Evolutionary conservation across 257 asterid genomes (phyloP).

Genomic region (Eucommia ulmoides): DNA sequence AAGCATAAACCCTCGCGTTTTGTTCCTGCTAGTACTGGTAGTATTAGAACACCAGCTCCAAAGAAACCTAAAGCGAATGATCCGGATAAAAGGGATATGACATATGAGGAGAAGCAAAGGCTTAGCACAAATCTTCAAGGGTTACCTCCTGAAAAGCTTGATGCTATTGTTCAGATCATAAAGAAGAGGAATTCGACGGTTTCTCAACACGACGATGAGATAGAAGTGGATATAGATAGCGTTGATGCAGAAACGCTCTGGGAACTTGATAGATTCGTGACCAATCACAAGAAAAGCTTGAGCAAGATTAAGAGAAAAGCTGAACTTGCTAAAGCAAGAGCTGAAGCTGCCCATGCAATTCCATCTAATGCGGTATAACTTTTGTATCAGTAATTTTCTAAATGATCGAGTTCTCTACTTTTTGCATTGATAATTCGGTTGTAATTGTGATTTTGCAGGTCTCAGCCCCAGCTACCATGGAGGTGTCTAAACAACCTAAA

Average conservation of each 20-base stretch:
- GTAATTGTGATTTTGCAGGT: conserved; percentile 27
- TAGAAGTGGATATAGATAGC: too few relatives aligned
- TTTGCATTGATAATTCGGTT: conserved; percentile 4
- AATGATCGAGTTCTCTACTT: neutral
- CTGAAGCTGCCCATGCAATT: conserved; percentile 29
- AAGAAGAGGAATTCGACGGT: conserved; percentile 68
- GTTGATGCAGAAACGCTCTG: conserved; percentile 94
- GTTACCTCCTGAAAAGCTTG: conserved; percentile 83
- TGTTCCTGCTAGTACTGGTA: conserved; percentile 33
- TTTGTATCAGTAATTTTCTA: conserved; percentile 2
- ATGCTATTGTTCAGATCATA: conserved; percentile 82
- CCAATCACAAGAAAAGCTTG: conserved; percentile 81
- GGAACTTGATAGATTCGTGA: conserved; percentile 97
- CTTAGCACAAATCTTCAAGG: conserved; percentile 82
- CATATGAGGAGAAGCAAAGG: conserved; percentile 87
- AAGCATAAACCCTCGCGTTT: conserved; percentile 25
- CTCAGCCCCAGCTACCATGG: conserved; percentile 15
- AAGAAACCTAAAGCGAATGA: conserved; percentile 96
- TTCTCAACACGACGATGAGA: conserved; percentile 78
- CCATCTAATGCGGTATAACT: conserved; percentile 31
- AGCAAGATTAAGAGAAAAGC: conserved; percentile 91
- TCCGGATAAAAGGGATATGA: too few relatives aligned
- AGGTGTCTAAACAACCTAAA: conserved; percentile 28
- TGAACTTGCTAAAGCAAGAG: conserved; percentile 64
- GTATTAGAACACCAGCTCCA: conserved; percentile 73